A percentile compares a stretch with the other conserved stretches of the same genome.
These are phyloP conservation scores for Nepenthes gracilis DNA, from an alignment of 148 eudicot genomes.

Conservation along the genomic window DNA sequence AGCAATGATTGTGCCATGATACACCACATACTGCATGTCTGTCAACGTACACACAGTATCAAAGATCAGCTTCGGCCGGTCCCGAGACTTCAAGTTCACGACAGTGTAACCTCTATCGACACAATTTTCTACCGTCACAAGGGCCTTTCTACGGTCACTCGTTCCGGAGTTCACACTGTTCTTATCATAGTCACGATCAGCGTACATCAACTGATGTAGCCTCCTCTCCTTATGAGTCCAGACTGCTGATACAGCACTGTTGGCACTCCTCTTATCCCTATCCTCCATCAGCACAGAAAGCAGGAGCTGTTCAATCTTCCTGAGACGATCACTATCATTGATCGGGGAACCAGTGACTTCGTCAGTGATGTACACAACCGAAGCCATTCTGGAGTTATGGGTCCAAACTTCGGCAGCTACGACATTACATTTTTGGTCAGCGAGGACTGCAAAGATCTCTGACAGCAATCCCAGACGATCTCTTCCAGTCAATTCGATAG, in stretches of 20 bases:
- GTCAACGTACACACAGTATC: conserved; percentile 80
- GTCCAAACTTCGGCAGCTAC: conserved; percentile 93
- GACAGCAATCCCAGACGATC: conserved; percentile 90
- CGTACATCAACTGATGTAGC: conserved; percentile 91
- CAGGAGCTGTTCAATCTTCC: conserved; percentile 64
- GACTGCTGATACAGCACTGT: conserved; percentile 62
- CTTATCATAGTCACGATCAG: conserved; percentile 75
- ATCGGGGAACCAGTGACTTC: conserved; percentile 48
- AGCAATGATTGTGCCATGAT: conserved; percentile 67
- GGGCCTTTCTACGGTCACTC: conserved; percentile 26
- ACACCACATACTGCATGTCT: conserved; percentile 88
- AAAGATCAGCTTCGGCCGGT: conserved; percentile 78
- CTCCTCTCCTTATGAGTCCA: conserved; percentile 69
- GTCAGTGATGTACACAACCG: conserved; percentile 70
- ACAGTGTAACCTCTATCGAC: conserved; percentile 67
- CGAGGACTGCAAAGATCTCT: conserved; percentile 73
- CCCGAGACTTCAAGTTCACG: conserved; percentile 56
- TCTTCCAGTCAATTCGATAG: conserved; percentile 71
- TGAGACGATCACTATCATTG: conserved; percentile 43
- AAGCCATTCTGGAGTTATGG: conserved; percentile 87
- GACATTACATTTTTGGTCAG: conserved; percentile 68
- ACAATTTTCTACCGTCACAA: conserved; percentile 61
- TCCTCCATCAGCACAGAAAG: conserved; percentile 59
- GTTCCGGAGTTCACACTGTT: conserved; percentile 8
- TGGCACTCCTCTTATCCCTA: conserved; percentile 51